These are phyloP conservation scores for Penstemon davidsonii DNA, from an alignment of 257 asterid genomes.

Conservation along the genomic window DNA sequence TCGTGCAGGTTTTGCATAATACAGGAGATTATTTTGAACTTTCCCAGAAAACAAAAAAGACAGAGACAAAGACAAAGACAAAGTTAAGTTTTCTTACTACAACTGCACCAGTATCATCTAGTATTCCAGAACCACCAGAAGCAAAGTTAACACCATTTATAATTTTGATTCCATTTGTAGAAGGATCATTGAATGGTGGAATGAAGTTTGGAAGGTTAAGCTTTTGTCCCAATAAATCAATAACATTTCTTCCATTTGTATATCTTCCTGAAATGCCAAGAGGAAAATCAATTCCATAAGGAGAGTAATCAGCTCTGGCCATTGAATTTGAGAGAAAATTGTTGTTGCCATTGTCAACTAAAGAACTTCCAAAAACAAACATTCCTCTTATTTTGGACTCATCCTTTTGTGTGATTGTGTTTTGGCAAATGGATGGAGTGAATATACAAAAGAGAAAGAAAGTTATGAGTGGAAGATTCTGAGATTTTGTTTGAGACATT, in stretches of 20 bases:
- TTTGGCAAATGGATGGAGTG: slow-evolving; percentile 18
- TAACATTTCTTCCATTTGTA: slow-evolving; percentile 63
- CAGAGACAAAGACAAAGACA: background rate
- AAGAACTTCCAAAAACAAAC: slow-evolving; percentile 86
- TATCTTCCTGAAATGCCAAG: slow-evolving; percentile 66
- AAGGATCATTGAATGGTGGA: slow-evolving; percentile 70
- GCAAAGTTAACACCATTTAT: slow-evolving; percentile 70
- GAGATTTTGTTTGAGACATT: slow-evolving; percentile 30
- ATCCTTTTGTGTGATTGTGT: slow-evolving; percentile 11
- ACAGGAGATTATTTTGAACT: too few relatives aligned
- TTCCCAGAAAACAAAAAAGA: background rate
- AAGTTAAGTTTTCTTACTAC: slow-evolving; percentile 39
- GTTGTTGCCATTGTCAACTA: slow-evolving; percentile 85
- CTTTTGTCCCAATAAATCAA: slow-evolving; percentile 56
- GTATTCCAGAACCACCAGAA: slow-evolving; percentile 84
- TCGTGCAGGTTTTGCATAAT: too few relatives aligned
- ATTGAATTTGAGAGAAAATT: slow-evolving; percentile 49
- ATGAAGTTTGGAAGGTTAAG: slow-evolving; percentile 43
- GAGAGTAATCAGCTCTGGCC: slow-evolving; percentile 63
- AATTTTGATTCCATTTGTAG: slow-evolving; percentile 51
- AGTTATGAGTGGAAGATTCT: slow-evolving; percentile 10
- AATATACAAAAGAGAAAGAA: slow-evolving; percentile 24
- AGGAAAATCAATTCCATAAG: slow-evolving; percentile 75
- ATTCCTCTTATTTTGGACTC: slow-evolving; percentile 45
- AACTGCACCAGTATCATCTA: slow-evolving; percentile 59